Evolutionary conservation across 805 yeast genomes (phyloP), one percentile per base, ranked within the genome.

Genomic region (Torulaspora franciscae): DNA sequence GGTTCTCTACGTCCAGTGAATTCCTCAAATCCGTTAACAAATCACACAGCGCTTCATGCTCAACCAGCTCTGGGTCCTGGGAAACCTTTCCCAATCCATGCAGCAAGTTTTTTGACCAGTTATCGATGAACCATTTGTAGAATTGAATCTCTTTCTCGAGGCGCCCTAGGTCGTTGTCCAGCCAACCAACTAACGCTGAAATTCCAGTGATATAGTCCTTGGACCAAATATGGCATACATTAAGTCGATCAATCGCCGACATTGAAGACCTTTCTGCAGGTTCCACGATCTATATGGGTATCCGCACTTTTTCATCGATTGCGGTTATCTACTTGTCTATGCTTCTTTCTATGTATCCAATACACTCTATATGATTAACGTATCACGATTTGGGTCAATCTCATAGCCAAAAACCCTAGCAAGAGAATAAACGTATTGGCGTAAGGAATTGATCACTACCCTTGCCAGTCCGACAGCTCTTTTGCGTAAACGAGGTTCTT

Each of bases 401-500:
- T 83, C 85, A 55, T 76, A 73, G 1, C 93, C 95, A 34, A 84
- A 69, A n/a, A 71, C 59, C 42, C 79, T 69, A n/a, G 77, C 68
- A 1, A 73, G 50, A 7, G 70, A 55, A 49, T 74, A 75, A 23
- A 64, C 57, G 34, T 57, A 50, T 37, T 74, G 77, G 54, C 85
- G 74, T 2, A 75, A 50, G 5, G 65, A 56, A n/a, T 75, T 78
- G 11, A 85, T 80, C 6, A 76, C 75, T 13, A 76, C 80, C 61
- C 84, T 83, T 13, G 87, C 88, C 49, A 86, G 67, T 6, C 89
- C 90, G 35, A 73, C 74, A n/a, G 76, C 75, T 52, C 68, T 71
- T 48, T 64, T 67, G 40, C 62, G 65, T 36, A 61, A 69, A 47
- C 56, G 55, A 36, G 54, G 61, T 28, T 45, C 52, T 53, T 69